Evolutionary conservation across 345 rosid species (phyloP), one percentile per base, ranked within the genome.

Genomic region (Euphorbia lathyris): DNA sequence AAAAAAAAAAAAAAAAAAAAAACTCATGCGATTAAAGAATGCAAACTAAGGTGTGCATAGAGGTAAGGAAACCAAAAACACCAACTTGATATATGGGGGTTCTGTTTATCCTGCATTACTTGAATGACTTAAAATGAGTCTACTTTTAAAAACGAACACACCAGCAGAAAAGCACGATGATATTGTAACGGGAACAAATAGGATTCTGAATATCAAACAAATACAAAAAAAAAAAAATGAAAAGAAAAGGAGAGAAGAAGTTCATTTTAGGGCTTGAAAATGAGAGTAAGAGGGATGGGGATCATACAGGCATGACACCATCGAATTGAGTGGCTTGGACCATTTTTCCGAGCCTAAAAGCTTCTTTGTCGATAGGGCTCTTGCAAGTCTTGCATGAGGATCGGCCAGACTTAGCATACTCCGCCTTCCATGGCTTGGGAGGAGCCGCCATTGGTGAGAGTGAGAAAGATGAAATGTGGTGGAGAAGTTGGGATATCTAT

Each of bases 381-480:
- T 83, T 88, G 89, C 98, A 95, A 71, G 89, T 79, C 83, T 84
- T 88, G 85, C 98, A 95, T 19, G 96, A 88, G 0, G 98, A 87
- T 77, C 99, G 83, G 0, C 72, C 85, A 3, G 99, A 95, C 86
- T 95, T 95, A 5, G 99, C 97, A 66, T 95, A 95, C 83, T 95
- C 99, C 68, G 88, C 97, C 79, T 86, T 92, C 99, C 97, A 95
- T 52, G 96, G 80, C 83, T 88, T 88, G 2, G 83, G 80, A 63
- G 89, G 82, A 43, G 71, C 80, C 64, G 87, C 90, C 92, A 89
- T 86, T 73, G 36, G 23, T 52, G 14, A 20, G 50, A 26, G 34
- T 26, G 16, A 53, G 27, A 2, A 27, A 55, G 2, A 14, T 27
- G 2, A n/a, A n/a, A n/a, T n/a, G n/a, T n/a, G n/a, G n/a, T n/a